Base-by-base conservation (phyloP, 2,329 filamentous ascomycete genomes). In the Plenodomus tracheiphilus region DNA sequence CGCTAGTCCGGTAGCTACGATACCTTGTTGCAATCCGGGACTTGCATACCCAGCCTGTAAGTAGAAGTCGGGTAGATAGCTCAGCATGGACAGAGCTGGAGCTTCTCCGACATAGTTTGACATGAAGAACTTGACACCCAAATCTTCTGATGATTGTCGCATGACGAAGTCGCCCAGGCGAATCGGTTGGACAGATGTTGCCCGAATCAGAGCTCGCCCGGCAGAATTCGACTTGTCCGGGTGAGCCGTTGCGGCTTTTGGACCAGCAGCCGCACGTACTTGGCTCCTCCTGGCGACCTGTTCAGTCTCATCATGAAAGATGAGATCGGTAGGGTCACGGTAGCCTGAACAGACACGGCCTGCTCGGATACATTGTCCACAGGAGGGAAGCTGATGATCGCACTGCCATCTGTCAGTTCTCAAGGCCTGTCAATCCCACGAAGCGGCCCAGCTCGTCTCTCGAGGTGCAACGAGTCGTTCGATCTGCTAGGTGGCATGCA, bases 121-220 rank as follows among this genome's bases (percentile, higher is more conserved):
- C 58, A 67, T 68, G 46, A 69, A 67, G 41, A 63, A 64, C 11
- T 62, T 61, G 39, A 69, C 48, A 2, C 56, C 64, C 10, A 69
- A 39, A 13, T 65, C 61, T 5, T 64, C 54, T 22, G 64, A 35
- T 15, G 61, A 53, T 39, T 66, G 61, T 22, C 61, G 61, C 18
- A 64, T 37, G 9, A 63, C 50, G 9, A 64, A 55, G 36, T 60
- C 58, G 3, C 47, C 48, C 35, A 63, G 38, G n/a, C 46, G 48
- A 10, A 60, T 40, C 11, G 58, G 54, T 10, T 39, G 2, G 6
- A 40, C 17, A 15, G 25, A 30, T 15, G 30, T 32, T 43, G 21
- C 18, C 20, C 21, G 25, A 18, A 11, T 45, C 16, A 19, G 22
- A 13, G 39, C 17, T 34, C 42, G 41, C 16, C 35, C 30, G 42